Conservation (phyloP, 2,329 filamentous ascomycete species). For the Zasmidium cellare region DNA sequence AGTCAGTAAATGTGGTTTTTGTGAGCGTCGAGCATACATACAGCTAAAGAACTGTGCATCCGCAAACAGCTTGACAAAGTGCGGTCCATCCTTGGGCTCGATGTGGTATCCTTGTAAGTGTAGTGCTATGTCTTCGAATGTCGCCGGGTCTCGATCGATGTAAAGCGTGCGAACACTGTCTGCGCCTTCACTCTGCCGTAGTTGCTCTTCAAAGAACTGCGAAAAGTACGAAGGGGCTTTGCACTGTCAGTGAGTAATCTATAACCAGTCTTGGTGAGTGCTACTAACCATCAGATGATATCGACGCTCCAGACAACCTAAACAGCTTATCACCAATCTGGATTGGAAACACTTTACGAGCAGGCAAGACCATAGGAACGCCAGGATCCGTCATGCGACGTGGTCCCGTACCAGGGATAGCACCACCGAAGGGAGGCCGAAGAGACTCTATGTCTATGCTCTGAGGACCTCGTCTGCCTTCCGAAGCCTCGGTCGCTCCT, state of each 20-base stretch:
- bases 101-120: slow-evolving; percentile 94
- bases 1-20: slow-evolving; percentile 6
- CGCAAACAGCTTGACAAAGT: slow-evolving; percentile 90
- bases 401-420: slow-evolving; percentile 1
- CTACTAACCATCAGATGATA: slow-evolving; percentile 68
- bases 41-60: slow-evolving; percentile 93
- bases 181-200: slow-evolving; percentile 63
- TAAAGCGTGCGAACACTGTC: slow-evolving; percentile 75
- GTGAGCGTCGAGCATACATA: slow-evolving; percentile 43
- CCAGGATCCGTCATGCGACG: slow-evolving; percentile 19
- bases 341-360: slow-evolving; percentile 70
- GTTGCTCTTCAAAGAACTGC: slow-evolving; percentile 84
- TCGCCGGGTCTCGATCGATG: slow-evolving; percentile 88
- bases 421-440: slow-evolving; percentile 9
- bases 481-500: slow-evolving; percentile 8
- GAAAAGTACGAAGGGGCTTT: slow-evolving; percentile 95
- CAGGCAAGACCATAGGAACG: slow-evolving; percentile 57
- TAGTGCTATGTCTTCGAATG: slow-evolving; percentile 84
- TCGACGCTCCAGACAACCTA: slow-evolving; percentile 66
- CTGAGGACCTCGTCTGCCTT: slow-evolving; percentile 1
- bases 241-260: slow-evolving; percentile 45
- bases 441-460: slow-evolving; percentile 1
- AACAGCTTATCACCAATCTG: slow-evolving; percentile 71
- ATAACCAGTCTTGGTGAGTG: no score
- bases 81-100: slow-evolving; percentile 73